A percentile compares a stretch with the other conserved stretches of the same genome.
phyloP scores from a whole-genome alignment of 139 green algal species.

The Chlamydomonas eustigma region DNA sequence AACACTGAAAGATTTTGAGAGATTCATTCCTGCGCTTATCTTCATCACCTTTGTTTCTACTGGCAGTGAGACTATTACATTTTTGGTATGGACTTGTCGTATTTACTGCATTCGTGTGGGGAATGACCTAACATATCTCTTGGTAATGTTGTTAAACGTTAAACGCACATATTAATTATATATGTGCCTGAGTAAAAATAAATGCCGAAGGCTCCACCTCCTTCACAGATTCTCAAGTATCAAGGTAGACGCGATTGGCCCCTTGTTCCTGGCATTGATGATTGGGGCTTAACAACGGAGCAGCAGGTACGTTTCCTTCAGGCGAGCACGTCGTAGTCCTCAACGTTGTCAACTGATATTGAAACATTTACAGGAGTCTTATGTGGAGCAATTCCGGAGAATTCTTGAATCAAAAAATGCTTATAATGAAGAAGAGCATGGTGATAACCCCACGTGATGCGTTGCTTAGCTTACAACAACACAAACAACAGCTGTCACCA shows the following conservation, averaged over 20 bases:
- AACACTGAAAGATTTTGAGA: too few relatives aligned
- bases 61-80: neutral
- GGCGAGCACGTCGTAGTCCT: neutral
- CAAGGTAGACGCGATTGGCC: conserved; percentile 36
- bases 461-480: neutral
- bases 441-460: neutral
- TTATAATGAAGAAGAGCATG: conserved; percentile 35
- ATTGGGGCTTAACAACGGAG: conserved; percentile 39
- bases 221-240: conserved; percentile 28
- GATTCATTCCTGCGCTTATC: neutral
- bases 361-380: conserved; percentile 35
- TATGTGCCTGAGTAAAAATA: neutral
- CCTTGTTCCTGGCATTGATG: conserved; percentile 26
- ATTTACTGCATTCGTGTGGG: too few relatives aligned
- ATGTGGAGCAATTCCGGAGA: conserved; percentile 46
- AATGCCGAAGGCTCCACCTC: conserved; percentile 16
- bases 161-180: neutral
- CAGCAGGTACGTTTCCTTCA: conserved; percentile 25
- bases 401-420: conserved; percentile 20
- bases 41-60: neutral
- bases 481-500: conserved; percentile 2
- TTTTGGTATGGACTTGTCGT: neutral
- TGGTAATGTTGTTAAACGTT: too few relatives aligned
- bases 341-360: neutral
- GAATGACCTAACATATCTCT: too few relatives aligned